Evolutionary conservation across 352 stramenopile species (phyloP), one percentile per base, ranked within the genome.

Genomic region (Pythium dissimile): DNA sequence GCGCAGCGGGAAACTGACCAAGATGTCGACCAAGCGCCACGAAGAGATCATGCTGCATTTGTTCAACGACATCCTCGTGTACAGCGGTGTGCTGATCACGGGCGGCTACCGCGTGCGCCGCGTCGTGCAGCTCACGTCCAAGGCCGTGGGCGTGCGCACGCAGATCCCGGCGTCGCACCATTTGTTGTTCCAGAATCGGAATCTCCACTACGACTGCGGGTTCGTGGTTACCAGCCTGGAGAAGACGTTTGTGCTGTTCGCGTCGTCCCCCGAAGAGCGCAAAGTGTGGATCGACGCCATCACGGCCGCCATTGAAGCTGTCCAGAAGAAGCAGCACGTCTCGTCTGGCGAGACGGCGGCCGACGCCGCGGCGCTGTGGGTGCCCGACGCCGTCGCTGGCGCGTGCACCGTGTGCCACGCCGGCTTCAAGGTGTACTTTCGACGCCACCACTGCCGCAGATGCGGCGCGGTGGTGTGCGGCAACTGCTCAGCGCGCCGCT

Each of bases 1-100:
- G 1, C 76, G 78, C 50, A 79, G 75, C 1, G 85, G 82, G 0
- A 89, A 85, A 54, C 66, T 94, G 5, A 83, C 77, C 16, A 94
- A 94, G 58, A 88, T 92, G 75, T 92, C 84, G 2, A 92, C 82
- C 1, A 88, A 86, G 57, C 77, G 84, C 11, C 73, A 77, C 38
- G 84, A 95, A 57, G 77, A 92, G 20, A 80, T 95, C 15, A 80
- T 92, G 68, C 65, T 95, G 24, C 85, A 95, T 49, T 52, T 95
- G 18, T 95, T 95, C 55, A 95, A 92, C 54, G 85, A 95, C 43
- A 72, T 95, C 18, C 47, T 95, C 34, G 69, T 95, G 28, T 95
- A 93, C 67, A 95, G 85, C 34, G 77, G 73, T 18, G 68, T 92
- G 43, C 49, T 91, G 0, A 75, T 90, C 37, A 89, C 79, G 0